phyloP scores from a whole-genome alignment of 2,329 filamentous ascomycete species.

The Talaromyces sp. region DNA sequence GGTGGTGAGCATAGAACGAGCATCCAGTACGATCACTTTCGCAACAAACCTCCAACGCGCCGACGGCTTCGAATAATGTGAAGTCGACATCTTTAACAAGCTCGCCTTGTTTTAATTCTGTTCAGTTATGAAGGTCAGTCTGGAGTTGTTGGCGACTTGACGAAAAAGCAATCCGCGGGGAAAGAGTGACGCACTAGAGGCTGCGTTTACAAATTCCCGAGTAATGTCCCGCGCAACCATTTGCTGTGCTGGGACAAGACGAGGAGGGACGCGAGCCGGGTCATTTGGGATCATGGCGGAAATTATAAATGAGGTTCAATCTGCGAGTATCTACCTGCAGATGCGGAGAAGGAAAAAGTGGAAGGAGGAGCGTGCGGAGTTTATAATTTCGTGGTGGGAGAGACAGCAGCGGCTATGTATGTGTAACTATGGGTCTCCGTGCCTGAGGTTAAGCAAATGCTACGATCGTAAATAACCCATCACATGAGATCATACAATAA shows the following conservation, averaged over 20 bases:
- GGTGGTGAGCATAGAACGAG: neutral
- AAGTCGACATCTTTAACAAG: slow-evolving; percentile 93
- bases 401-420: neutral
- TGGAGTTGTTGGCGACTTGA: slow-evolving; percentile 9
- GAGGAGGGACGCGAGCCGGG: slow-evolving; percentile 29
- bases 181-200: slow-evolving; percentile 43
- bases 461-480: neutral
- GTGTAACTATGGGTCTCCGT: neutral
- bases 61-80: slow-evolving; percentile 90
- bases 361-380: neutral
- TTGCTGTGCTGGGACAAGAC: slow-evolving; percentile 35
- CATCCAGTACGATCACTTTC: neutral
- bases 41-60: slow-evolving; percentile 57
- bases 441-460: neutral
- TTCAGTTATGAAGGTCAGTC: neutral
- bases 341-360: slow-evolving; percentile 1
- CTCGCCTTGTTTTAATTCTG: slow-evolving; percentile 74
- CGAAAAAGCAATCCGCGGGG: neutral
- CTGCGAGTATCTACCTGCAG: slow-evolving; percentile 1
- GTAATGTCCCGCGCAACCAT: slow-evolving; percentile 52
- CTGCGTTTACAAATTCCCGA: slow-evolving; percentile 52
- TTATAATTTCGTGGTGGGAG: neutral
- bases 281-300: slow-evolving; percentile 33
- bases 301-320: neutral
- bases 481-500: neutral